A percentile compares a stretch with the other conserved stretches of the same genome.
Conservation (phyloP, 352 stramenopile genomes). For the Globisporangium polare region DNA sequence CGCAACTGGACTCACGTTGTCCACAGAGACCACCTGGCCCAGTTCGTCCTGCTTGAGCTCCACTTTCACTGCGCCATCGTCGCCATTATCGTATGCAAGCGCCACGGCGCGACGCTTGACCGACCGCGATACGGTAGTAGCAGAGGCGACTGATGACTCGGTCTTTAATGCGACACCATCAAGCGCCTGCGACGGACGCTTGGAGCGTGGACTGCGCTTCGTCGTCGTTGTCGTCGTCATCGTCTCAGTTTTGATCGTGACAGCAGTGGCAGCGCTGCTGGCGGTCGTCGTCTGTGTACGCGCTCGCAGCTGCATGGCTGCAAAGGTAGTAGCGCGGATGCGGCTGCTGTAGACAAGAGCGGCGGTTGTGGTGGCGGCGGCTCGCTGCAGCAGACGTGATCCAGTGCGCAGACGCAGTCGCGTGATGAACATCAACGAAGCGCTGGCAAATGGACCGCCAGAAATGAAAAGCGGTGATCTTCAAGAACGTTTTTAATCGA, state of each 20-base stretch:
- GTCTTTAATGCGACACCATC: neutral
- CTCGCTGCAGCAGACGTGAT: neutral
- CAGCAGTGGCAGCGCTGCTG: neutral
- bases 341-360: neutral
- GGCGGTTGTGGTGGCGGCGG: neutral
- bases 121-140: neutral
- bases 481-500: neutral
- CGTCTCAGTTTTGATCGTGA: neutral
- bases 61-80: neutral
- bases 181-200: neutral
- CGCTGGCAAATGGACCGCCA: neutral
- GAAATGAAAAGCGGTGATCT: neutral
- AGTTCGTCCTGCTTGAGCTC: neutral
- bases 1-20: neutral
- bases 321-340: neutral
- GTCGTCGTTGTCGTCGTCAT: no score
- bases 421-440: conserved; percentile 13
- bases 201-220: neutral
- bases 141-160: neutral
- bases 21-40: neutral
- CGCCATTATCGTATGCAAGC: neutral
- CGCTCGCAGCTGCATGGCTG: conserved; percentile 6
- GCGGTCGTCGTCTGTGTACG: neutral
- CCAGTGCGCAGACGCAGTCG: neutral
- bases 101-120: neutral